Base-by-base conservation (phyloP, 2,329 filamentous ascomycete genomes). In the Ascochyta koolunga region DNA sequence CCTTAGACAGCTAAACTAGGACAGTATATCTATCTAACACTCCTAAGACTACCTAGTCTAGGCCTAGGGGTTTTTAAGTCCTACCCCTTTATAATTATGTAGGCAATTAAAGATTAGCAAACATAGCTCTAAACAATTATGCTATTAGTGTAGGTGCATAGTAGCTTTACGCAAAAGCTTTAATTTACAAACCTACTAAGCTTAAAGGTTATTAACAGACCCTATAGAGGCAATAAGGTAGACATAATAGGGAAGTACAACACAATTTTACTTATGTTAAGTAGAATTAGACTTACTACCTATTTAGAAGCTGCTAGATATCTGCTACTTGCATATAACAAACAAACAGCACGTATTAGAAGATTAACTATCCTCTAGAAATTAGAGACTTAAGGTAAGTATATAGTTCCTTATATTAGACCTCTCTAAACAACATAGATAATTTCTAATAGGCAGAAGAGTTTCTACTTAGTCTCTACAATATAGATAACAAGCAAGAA, bases 61-160 rank as follows among this genome's bases (percentile, higher is more conserved):
- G 38, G 47, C 5, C 16, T 51, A 16, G 37, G 57, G 10, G 11
- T 57, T 13, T 16, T 46, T 16, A 33, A 60, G 21, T 44, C 24
- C 8, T 43, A 60, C 43, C 57, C 50, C 2, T 60, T 51, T 29
- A 42, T 60, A 22, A 15, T 60, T 9, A 47, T 54, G 9, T 60
- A 39, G 57, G 32, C 19, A 3, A 16, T 36, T 18, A 31, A 37
- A 19, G 18, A 48, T 27, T 21, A 54, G 19, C n/a, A 47, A 13
- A 11, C 22, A 21, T 5, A 15, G n/a, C 7, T 24, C 13, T 43
- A 21, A 29, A 54, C 29, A 15, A 48, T 54, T 21, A 31, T 54
- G 6, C 44, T 54, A 15, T 39, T 54, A 13, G 32, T 54, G 4
- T 11, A 40, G 48, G 33, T 18, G 6, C 24, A n/a, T 15, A 10